phyloP scores from a whole-genome alignment of 2,329 filamentous ascomycete genomes.

The Fusarium albosuccineum region DNA sequence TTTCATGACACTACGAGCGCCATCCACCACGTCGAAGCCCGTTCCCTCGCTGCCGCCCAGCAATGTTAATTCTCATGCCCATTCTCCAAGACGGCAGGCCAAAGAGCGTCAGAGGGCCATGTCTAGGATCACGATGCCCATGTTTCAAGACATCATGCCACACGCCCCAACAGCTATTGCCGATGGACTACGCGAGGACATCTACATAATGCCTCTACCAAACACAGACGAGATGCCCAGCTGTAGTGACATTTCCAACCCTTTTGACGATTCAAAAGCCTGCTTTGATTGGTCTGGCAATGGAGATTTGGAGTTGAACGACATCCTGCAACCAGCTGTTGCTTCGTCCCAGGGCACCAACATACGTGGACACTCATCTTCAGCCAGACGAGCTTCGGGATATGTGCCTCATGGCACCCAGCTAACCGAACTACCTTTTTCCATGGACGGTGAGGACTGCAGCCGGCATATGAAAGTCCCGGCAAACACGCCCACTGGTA shows the following conservation, averaged over 20 bases:
- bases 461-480: slow-evolving; percentile 52
- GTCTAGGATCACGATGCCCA: neutral
- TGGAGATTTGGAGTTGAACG: slow-evolving; percentile 32
- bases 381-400: slow-evolving; percentile 16
- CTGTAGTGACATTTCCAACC: slow-evolving; percentile 27
- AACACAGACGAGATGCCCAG: slow-evolving; percentile 5
- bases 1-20: slow-evolving; percentile 72
- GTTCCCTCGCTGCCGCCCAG: slow-evolving; percentile 58
- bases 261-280: slow-evolving; percentile 39
- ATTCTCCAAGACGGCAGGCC: slow-evolving; percentile 66
- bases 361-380: slow-evolving; percentile 57
- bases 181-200: slow-evolving; percentile 1
- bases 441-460: slow-evolving; percentile 50
- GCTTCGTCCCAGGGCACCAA: slow-evolving; percentile 54
- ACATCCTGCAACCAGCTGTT: neutral
- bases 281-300: slow-evolving; percentile 48
- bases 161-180: neutral
- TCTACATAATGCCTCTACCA: slow-evolving; percentile 3
- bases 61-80: slow-evolving; percentile 69
- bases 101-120: neutral
- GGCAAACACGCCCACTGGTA: slow-evolving; percentile 57
- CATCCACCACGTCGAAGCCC: slow-evolving; percentile 56
- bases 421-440: slow-evolving; percentile 42
- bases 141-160: slow-evolving; percentile 1
- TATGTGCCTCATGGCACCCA: slow-evolving; percentile 19